A percentile compares a stretch with the other conserved stretches of the same genome.
These are phyloP conservation scores for Camelina laxa DNA, from an alignment of 345 rosid species.

Conservation along the genomic window DNA sequence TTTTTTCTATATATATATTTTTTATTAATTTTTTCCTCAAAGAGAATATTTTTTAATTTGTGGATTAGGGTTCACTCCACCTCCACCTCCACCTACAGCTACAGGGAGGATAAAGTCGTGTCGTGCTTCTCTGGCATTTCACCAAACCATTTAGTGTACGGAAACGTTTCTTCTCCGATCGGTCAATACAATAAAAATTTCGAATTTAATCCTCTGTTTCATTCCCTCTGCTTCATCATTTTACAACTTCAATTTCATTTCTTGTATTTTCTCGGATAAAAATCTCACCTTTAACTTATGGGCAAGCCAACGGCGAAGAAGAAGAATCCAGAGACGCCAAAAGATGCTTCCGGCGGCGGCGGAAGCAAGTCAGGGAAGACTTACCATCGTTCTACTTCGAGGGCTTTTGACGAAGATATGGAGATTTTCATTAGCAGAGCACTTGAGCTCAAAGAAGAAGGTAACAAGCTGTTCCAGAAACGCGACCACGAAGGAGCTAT, in stretches of 20 bases:
- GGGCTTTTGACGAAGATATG: constrained; percentile 89
- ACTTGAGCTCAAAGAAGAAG: constrained; percentile 97
- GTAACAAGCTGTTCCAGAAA: constrained; percentile 77
- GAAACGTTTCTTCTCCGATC: background rate
- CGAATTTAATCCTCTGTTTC: background rate
- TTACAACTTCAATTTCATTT: constrained; percentile 1
- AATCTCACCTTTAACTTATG: constrained; percentile 48
- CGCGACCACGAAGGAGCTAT: constrained; percentile 97
- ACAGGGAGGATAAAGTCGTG: constrained; percentile 24
- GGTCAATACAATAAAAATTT: constrained; percentile 16
- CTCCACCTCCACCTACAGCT: background rate
- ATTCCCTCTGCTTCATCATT: constrained; percentile 7
- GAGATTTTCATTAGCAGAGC: constrained; percentile 88
- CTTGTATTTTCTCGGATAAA: background rate
- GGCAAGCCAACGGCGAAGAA: constrained; percentile 96
- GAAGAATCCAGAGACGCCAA: constrained; percentile 57
- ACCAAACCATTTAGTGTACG: constrained; percentile 10
- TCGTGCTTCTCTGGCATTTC: constrained; percentile 30
- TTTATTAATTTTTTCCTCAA: background rate
- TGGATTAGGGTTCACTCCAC: constrained; percentile 49
- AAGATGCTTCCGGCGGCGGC: constrained; percentile 38
- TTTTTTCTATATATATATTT: background rate
- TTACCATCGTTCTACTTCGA: constrained; percentile 59
- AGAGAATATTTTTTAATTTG: constrained; percentile 6
- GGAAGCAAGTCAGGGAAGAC: constrained; percentile 51